phyloP scores from a whole-genome alignment of 1,284 basidiomycete species.

The Tylopilus sp. region DNA sequence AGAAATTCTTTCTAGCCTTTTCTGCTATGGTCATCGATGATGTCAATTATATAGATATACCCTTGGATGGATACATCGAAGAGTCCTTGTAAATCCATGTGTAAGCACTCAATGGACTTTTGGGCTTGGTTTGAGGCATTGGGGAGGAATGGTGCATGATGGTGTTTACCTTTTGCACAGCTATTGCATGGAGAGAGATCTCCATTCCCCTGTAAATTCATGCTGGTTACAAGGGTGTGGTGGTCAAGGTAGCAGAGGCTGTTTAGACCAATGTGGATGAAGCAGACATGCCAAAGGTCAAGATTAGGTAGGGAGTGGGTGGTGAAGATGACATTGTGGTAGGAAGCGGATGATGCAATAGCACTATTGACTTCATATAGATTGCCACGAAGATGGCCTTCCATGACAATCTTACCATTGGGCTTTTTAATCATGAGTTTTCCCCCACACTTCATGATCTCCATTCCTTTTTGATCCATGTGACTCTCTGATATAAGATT shows the following conservation, averaged over 20 bases:
- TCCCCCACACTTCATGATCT: not conserved
- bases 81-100: slow-evolving; percentile 12
- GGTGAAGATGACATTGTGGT: not conserved
- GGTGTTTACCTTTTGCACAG: slow-evolving; percentile 11
- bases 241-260: not conserved
- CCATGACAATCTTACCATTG: not conserved
- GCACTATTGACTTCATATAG: not conserved
- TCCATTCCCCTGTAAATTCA: slow-evolving; percentile 3
- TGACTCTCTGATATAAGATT: slow-evolving; percentile 14
- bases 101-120: not conserved
- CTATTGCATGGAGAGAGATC: slow-evolving; percentile 7
- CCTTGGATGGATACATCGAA: slow-evolving; percentile 6
- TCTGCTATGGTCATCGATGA: slow-evolving; percentile 9
- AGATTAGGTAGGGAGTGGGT: not conserved
- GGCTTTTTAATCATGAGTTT: not conserved
- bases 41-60: slow-evolving; percentile 1
- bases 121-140: not conserved
- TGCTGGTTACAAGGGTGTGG: slow-evolving; percentile 6
- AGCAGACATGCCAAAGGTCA: slow-evolving; percentile 10
- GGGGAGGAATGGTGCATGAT: not conserved
- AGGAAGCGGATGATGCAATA: too few relatives aligned
- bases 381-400: not conserved
- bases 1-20: slow-evolving; percentile 15
- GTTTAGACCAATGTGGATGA: slow-evolving; percentile 10
- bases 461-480: slow-evolving; percentile 2